phyloP scores from a whole-genome alignment of 2,329 filamentous ascomycete genomes.

The Diaporthe capsici region DNA sequence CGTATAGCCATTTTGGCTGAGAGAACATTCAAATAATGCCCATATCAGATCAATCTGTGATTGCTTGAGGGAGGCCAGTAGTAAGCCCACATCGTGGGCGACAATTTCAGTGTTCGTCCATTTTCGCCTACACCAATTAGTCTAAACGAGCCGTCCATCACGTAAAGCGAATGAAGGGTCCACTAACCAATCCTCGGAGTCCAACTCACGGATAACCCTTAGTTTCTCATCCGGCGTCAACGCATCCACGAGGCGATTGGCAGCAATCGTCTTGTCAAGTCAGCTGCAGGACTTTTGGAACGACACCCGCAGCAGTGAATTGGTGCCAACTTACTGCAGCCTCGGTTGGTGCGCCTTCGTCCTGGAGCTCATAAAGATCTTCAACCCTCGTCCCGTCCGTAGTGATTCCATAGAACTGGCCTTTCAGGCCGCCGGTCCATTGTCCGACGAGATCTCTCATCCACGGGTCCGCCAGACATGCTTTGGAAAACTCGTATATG shows the following conservation, averaged over 20 bases:
- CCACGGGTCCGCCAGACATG: background rate
- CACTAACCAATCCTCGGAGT: conserved; percentile 1
- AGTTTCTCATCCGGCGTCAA: background rate
- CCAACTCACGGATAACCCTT: background rate
- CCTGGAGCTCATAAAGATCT: conserved; percentile 1
- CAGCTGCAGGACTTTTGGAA: background rate
- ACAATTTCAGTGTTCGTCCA: background rate
- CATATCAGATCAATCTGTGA: background rate
- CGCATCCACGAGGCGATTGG: background rate
- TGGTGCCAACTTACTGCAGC: background rate
- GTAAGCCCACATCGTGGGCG: background rate
- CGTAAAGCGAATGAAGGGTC: background rate
- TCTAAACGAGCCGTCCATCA: background rate
- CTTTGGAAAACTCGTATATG: background rate
- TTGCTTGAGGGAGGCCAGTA: conserved; percentile 4
- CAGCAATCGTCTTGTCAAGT: background rate
- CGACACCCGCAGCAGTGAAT: background rate
- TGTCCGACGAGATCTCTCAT: conserved; percentile 3
- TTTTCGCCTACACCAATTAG: background rate
- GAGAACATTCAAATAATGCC: background rate
- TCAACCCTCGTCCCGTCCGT: background rate
- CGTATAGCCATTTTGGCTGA: background rate
- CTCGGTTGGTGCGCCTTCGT: background rate
- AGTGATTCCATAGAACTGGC: background rate
- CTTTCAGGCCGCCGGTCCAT: background rate